A percentile compares a stretch with the other conserved stretches of the same genome.
Conservation (phyloP, 1,139 yeast genomes). For the Sugiyamaella japonica region DNA sequence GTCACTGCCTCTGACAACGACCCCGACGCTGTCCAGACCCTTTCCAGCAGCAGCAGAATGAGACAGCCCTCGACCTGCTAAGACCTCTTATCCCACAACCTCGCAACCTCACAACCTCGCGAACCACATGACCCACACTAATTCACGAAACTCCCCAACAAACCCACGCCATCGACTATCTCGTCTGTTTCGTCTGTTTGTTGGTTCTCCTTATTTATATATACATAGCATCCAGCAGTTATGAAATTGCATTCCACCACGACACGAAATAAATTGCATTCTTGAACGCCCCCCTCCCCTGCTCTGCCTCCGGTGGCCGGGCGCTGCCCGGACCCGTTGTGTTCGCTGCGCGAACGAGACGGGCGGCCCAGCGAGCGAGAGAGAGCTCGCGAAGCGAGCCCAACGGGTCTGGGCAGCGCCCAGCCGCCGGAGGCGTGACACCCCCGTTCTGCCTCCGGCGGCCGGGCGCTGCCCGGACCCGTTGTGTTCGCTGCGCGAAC, state of each 20-base stretch:
- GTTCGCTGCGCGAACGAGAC: background rate
- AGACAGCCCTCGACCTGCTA: constrained; percentile 24
- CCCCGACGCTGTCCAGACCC: constrained; percentile 9
- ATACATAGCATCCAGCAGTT: constrained; percentile 9
- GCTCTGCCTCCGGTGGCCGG: background rate
- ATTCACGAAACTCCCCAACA: constrained; percentile 4
- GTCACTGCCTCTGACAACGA: background rate
- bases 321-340: background rate
- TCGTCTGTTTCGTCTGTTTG: background rate
- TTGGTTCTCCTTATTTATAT: constrained; percentile 4
- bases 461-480: no score
- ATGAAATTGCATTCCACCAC: constrained; percentile 10
- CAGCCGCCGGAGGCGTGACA: no score
- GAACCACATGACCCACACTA: background rate
- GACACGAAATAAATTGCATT: constrained; percentile 8
- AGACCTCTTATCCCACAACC: background rate
- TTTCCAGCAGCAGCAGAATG: constrained; percentile 16
- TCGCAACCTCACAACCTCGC: no score
- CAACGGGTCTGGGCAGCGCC: constrained; percentile 10
- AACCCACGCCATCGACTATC: no score
- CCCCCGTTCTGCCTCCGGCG: no score
- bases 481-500: no score
- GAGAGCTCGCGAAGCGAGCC: constrained; percentile 1
- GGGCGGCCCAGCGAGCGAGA: no score
- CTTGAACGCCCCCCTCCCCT: background rate